A percentile compares a stretch with the other conserved stretches of the same genome.
Conservation (phyloP, 2,329 filamentous ascomycete genomes). For the Westerdykella aurantiaca region DNA sequence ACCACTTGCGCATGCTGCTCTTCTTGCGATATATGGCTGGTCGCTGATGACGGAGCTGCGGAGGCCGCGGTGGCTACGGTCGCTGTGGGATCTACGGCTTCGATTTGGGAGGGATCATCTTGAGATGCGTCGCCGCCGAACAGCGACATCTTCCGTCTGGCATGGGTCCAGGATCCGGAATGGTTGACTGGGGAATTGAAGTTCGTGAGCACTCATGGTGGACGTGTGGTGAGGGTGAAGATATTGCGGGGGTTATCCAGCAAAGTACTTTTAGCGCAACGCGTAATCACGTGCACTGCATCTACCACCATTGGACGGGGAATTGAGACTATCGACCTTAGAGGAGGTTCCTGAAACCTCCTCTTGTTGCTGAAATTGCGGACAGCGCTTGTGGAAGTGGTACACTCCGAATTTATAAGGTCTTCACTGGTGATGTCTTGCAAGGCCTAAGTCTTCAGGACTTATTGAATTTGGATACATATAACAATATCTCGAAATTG, state of each 20-base stretch:
- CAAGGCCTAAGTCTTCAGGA: no score
- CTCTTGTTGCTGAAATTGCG: no score
- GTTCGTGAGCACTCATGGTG: neutral
- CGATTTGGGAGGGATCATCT: neutral
- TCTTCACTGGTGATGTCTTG: no score
- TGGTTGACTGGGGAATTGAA: no score
- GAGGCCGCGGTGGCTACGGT: neutral
- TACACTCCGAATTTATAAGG: no score
- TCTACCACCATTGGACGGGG: no score
- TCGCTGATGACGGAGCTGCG: neutral
- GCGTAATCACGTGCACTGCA: neutral
- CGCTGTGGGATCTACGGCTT: neutral
- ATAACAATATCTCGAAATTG: no score
- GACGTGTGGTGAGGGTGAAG: neutral
- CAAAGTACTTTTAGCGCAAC: neutral
- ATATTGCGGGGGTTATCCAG: neutral
- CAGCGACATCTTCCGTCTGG: slow-evolving; percentile 29
- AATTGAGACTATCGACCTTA: no score
- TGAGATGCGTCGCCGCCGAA: slow-evolving; percentile 29
- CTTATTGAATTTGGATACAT: no score
- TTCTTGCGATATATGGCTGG: neutral
- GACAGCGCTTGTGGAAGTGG: no score
- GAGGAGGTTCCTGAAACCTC: no score
- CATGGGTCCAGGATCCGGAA: neutral
- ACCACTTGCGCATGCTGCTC: slow-evolving; percentile 6